These are phyloP conservation scores for Globisporangium abappressorium DNA, from an alignment of 352 stramenopile species.

Conservation along the genomic window DNA sequence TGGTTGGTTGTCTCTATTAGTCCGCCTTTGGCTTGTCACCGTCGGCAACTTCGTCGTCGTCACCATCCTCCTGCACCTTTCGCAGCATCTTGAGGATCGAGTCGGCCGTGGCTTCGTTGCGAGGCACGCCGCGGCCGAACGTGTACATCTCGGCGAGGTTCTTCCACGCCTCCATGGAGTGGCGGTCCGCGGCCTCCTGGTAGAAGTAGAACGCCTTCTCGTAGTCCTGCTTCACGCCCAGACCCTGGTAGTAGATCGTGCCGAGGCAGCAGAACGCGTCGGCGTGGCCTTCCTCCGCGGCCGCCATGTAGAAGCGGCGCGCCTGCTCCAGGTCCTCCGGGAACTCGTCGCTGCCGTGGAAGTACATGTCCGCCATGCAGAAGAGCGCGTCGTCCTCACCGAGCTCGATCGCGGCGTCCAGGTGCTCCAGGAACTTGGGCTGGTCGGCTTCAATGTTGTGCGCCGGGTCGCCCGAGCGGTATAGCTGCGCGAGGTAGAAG, in stretches of 20 bases:
- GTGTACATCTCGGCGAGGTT: constrained; percentile 88
- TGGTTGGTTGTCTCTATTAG: not conserved
- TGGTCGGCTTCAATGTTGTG: constrained; percentile 43
- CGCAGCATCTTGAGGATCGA: constrained; percentile 85
- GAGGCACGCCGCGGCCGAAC: constrained; percentile 64
- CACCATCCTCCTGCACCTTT: constrained; percentile 14
- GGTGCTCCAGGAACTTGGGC: constrained; percentile 56
- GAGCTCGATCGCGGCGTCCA: constrained; percentile 59
- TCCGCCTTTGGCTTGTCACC: not conserved
- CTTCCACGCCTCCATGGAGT: constrained; percentile 87
- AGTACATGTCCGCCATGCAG: constrained; percentile 87
- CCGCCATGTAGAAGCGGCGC: constrained; percentile 61
- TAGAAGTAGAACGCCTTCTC: constrained; percentile 85
- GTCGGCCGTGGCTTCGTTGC: constrained; percentile 74
- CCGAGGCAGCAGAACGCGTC: constrained; percentile 82
- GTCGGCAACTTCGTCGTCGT: not conserved
- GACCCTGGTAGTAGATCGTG: constrained; percentile 74
- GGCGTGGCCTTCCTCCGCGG: constrained; percentile 60
- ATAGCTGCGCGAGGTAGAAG: constrained; percentile 87
- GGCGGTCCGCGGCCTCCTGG: constrained; percentile 75
- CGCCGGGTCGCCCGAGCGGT: constrained; percentile 68
- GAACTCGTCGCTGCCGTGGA: constrained; percentile 77
- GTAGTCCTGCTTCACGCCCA: constrained; percentile 67
- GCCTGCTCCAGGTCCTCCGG: constrained; percentile 68
- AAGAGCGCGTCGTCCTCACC: constrained; percentile 75